Base-by-base conservation (phyloP, 768 basidiomycete species). In the Gelatoporia subvermispora region DNA sequence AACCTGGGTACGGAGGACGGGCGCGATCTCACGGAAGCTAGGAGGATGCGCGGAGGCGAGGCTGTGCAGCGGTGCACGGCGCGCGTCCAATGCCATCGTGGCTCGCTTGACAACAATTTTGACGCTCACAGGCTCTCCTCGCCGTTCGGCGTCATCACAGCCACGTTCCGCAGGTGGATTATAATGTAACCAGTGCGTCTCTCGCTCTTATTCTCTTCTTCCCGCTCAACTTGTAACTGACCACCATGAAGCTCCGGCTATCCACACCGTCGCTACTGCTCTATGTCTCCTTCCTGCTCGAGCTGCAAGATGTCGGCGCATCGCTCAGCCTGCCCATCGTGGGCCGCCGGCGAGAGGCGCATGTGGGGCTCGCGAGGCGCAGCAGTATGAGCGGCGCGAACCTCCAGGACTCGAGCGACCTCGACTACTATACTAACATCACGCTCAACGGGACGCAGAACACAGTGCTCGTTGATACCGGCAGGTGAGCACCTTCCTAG, bases 391-490 rank as follows among this genome's bases (percentile, higher is more conserved):
- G 20, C 2, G 45, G 45, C 34, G 43, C 43, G 41, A 42, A 58
- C 40, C 34, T 46, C n/a, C 41, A 41, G 23, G 56, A 64, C 48
- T 31, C 41, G 22, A 48, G 49, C 4, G 63, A 65, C 42, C 40
- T 64, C 42, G 55, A 58, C 42, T 67, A 67, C 46, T 58, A 49
- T 43, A 56, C 57, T 20, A 61, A 65, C 43, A 41, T 68, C 35
- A 62, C 63, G 9, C 50, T 68, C 21, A 56, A 56, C 35, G 65
- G 60, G 28, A 52, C 50, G 31, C 38, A 39, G 28, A 53, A 63
- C 41, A 41, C 51, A 9, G 62, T 64, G 24, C 55, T 64, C 9
- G 52, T 66, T n/a, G 67, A 68, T 45, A 67, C 65, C 7, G 67
- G 67, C 34, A 68, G 65, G 64, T 66, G 35, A 44, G 52, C 18